A percentile compares a stretch with the other conserved stretches of the same genome.
Conservation (phyloP, 1,284 basidiomycete species). For the Irpex lacteus region DNA sequence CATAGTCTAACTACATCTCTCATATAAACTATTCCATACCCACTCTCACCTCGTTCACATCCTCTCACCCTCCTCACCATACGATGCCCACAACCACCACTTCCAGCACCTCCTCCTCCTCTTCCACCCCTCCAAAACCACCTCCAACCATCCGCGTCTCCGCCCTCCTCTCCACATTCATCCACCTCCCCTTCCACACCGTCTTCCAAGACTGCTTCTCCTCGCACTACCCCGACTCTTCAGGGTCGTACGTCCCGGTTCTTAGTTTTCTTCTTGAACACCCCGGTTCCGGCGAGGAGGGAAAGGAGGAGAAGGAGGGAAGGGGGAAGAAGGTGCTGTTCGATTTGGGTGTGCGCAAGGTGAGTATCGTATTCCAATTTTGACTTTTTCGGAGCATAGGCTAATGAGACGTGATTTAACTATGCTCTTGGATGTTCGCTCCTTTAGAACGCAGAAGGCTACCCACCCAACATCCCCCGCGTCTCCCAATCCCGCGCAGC, state of each 20-base stretch:
- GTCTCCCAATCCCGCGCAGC: neutral
- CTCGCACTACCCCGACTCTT: neutral
- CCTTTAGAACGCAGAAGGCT: neutral
- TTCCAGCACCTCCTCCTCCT: too few species aligned
- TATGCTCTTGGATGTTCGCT: neutral
- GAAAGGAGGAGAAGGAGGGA: too few species aligned
- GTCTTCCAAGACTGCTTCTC: neutral
- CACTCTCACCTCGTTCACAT: too few species aligned
- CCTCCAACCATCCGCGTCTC: neutral
- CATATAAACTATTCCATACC: too few species aligned
- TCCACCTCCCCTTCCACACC: neutral
- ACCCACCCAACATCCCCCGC: neutral
- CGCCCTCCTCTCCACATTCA: neutral
- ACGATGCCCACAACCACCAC: too few species aligned
- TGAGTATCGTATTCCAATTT: neutral
- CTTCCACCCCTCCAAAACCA: too few species aligned
- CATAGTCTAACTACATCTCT: too few species aligned
- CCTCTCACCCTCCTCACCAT: too few species aligned
- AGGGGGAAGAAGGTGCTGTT: neutral
- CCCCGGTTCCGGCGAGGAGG: neutral
- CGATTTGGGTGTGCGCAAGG: slow-evolving; percentile 1
- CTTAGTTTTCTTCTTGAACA: neutral
- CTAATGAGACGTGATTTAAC: neutral
- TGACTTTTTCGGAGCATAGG: neutral
- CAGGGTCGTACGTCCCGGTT: neutral